Evolutionary conservation across 148 eudicot genomes (phyloP), one percentile per base, ranked within the genome.

Genomic region (Diospyros lotus): DNA sequence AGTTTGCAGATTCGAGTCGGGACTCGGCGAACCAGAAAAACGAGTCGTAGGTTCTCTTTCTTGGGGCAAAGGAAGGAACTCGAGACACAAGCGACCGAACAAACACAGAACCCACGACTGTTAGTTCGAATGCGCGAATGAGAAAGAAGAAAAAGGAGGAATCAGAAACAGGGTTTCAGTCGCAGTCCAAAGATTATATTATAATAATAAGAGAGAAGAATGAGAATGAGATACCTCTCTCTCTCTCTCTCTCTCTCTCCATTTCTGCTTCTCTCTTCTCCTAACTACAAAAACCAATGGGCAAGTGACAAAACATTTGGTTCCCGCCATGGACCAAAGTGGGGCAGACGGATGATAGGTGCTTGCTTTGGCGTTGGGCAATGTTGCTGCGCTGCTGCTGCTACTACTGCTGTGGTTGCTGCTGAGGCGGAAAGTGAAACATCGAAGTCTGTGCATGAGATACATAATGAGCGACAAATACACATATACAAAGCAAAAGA

Each of bases 321-420:
- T 72, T 73, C 76, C 68, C 76, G 76, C 76, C 76, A 61, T 73
- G 4, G 7, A 15, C 40, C 43, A 43, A 43, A 1, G 42, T 14
- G 3, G 71, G 18, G 51, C 58, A 18, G n/a, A 28, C 28, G 28
- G 28, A 28, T 28, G 28, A 28, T 28, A 28, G 28, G 28, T 0
- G 28, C 28, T 28, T 28, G 28, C 28, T 28, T 28, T 28, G 28
- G 28, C 28, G 28, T 28, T 28, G 28, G 28, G 28, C 28, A 28
- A 28, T 28, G 28, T 28, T 28, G 28, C 28, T 28, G 28, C 28
- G 28, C 28, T 28, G 28, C 28, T 28, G 28, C 28, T 28, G 28
- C 28, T 28, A 0, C 28, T 28, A 28, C 28, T 28, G 28, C 28
- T 28, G 28, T 28, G 28, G 28, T 0, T 28, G 28, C 28, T 28